A percentile compares a stretch with the other conserved stretches of the same genome.
phyloP scores from a whole-genome alignment of 208 protist species.

The Acanthamoeba castellanii region DNA sequence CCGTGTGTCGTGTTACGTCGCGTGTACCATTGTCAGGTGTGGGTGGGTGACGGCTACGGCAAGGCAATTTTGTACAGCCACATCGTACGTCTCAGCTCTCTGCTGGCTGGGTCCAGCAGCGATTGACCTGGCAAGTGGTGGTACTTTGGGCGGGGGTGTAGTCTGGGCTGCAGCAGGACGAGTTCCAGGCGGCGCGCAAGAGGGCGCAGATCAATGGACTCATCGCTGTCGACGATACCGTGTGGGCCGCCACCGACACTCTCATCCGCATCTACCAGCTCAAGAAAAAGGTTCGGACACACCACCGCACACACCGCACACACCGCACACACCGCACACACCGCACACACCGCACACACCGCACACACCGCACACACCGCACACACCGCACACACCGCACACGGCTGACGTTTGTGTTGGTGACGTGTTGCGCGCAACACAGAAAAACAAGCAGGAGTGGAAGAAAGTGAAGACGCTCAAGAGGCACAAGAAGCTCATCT shows the following conservation, averaged over 20 bases:
- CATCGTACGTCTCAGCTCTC: not conserved
- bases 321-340: not conserved
- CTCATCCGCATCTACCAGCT: conserved; percentile 5
- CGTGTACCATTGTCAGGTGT: not conserved
- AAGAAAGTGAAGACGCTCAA: conserved; percentile 55
- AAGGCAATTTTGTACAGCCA: not conserved
- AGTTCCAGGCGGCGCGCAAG: conserved; percentile 50
- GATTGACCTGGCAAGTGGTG: too few species aligned
- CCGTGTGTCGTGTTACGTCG: too few species aligned
- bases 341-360: too few species aligned
- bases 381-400: not conserved
- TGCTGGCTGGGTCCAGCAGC: not conserved
- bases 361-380: not conserved
- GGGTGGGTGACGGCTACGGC: not conserved
- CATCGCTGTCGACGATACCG: not conserved
- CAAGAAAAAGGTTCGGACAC: not conserved
- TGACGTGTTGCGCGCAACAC: not conserved
- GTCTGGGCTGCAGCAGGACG: conserved; percentile 2
- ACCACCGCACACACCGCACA: not conserved
- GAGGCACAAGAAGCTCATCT: conserved; percentile 59
- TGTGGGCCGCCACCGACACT: conserved; percentile 23
- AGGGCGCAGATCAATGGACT: conserved; percentile 42
- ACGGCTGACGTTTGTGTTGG: not conserved
- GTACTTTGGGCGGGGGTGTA: not conserved
- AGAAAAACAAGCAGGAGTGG: conserved; percentile 30